phyloP scores from a whole-genome alignment of 495 filamentous ascomycete genomes.

The Immersiella caudata region DNA sequence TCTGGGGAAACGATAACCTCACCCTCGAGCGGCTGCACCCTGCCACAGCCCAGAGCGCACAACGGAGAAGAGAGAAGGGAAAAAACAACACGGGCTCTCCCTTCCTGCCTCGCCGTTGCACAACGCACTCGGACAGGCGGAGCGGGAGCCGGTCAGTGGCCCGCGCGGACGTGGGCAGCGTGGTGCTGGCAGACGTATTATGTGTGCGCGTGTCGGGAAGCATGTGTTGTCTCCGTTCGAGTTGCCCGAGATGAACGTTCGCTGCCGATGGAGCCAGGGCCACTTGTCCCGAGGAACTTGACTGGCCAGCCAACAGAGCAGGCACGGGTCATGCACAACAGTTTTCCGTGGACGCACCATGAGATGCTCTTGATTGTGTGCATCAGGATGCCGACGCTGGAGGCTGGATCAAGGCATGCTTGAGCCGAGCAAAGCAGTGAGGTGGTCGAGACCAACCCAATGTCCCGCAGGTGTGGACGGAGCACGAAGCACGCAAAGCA shows the following conservation, averaged over 20 bases:
- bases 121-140: constrained; percentile 11
- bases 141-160: constrained; percentile 8
- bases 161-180: constrained; percentile 3
- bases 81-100: constrained; percentile 17
- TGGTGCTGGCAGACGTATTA: constrained; percentile 6
- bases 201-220: constrained; percentile 13
- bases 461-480: not conserved
- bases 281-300: constrained; percentile 16
- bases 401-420: not conserved
- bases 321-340: constrained; percentile 24
- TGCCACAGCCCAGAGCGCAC: not conserved
- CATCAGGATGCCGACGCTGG: constrained; percentile 1
- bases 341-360: constrained; percentile 13
- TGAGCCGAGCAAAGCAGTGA: not conserved
- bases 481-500: not conserved
- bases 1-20: constrained; percentile 17
- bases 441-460: constrained; percentile 4
- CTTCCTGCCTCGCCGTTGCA: constrained; percentile 18
- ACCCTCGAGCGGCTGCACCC: constrained; percentile 25
- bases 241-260: not conserved
- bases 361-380: constrained; percentile 11
- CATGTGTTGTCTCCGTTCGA: constrained; percentile 11
- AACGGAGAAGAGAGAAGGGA: constrained; percentile 2
- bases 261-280: constrained; percentile 9
- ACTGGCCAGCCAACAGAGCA: constrained; percentile 17